phyloP scores from a whole-genome alignment of 306 rosid genomes.

The Inga laurina region DNA sequence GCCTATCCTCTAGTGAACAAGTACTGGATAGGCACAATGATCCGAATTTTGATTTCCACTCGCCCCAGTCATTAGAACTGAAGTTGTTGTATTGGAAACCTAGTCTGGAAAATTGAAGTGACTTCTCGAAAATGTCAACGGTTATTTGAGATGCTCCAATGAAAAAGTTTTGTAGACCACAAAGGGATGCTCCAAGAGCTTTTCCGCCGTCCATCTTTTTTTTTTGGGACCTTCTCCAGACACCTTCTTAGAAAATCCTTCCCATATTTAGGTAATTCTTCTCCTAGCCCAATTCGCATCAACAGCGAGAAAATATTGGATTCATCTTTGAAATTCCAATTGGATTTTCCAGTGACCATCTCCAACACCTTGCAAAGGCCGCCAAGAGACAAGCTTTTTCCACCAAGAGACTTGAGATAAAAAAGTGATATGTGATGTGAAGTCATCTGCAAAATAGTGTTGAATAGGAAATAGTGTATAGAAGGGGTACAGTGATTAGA shows the following conservation, averaged over 20 bases:
- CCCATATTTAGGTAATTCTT: constrained; percentile 63
- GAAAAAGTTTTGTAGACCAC: constrained; percentile 19
- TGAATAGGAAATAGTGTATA: too few relatives aligned
- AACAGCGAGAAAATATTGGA: constrained; percentile 49
- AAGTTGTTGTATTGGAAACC: constrained; percentile 38
- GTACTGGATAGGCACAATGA: constrained; percentile 12
- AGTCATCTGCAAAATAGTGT: too few relatives aligned
- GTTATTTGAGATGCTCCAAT: neutral
- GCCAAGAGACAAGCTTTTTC: too few relatives aligned
- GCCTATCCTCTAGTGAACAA: constrained; percentile 33
- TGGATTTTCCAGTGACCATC: constrained; percentile 71
- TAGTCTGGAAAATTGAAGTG: constrained; percentile 68
- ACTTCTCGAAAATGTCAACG: constrained; percentile 37
- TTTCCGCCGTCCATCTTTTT: constrained; percentile 76
- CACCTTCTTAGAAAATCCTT: constrained; percentile 67
- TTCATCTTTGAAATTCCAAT: constrained; percentile 38
- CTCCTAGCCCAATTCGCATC: constrained; percentile 60
- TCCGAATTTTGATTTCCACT: neutral
- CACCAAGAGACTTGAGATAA: too few relatives aligned
- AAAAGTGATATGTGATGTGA: too few relatives aligned
- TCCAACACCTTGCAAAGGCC: constrained; percentile 41
- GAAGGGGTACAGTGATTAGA: too few relatives aligned
- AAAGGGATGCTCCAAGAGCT: constrained; percentile 71
- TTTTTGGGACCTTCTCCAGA: constrained; percentile 56
- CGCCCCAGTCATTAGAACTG: neutral